phyloP scores from a whole-genome alignment of 2,329 filamentous ascomycete species.

The Fragosphaeria purpurea region DNA sequence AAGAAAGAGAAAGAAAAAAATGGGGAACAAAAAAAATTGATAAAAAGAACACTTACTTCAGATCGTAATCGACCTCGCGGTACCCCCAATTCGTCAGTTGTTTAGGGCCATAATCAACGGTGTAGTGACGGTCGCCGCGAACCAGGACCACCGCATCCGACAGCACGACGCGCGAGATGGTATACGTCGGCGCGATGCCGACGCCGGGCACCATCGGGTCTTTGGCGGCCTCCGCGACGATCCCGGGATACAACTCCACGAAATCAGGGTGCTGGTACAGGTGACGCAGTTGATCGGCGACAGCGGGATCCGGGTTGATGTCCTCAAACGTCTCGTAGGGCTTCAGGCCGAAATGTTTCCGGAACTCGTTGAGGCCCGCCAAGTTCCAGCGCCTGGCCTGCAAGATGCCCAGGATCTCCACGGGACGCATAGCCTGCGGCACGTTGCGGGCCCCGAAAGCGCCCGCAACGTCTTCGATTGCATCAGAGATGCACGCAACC shows the following conservation, averaged over 20 bases:
- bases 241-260: constrained; percentile 71
- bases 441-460: constrained; percentile 66
- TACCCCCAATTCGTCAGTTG: constrained; percentile 79
- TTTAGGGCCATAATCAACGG: constrained; percentile 62
- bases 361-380: constrained; percentile 74
- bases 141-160: constrained; percentile 73
- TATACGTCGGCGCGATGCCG: constrained; percentile 66
- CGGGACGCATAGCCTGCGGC: constrained; percentile 59
- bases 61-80: constrained; percentile 62
- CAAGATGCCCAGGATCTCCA: constrained; percentile 73
- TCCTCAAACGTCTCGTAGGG: constrained; percentile 70
- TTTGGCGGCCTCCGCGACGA: constrained; percentile 69
- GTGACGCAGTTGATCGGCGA: constrained; percentile 54
- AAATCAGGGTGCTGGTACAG: constrained; percentile 71
- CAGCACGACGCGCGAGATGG: constrained; percentile 65
- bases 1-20: too few relatives aligned
- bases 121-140: constrained; percentile 70
- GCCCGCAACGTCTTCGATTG: constrained; percentile 70
- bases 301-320: constrained; percentile 66
- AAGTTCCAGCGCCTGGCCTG: constrained; percentile 70
- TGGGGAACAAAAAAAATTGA: neutral
- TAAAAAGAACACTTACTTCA: constrained; percentile 26
- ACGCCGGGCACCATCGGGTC: constrained; percentile 63
- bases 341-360: constrained; percentile 70
- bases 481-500: constrained; percentile 54